Conservation (phyloP, 1,284 basidiomycete species). For the Rhodofomes roseus region DNA sequence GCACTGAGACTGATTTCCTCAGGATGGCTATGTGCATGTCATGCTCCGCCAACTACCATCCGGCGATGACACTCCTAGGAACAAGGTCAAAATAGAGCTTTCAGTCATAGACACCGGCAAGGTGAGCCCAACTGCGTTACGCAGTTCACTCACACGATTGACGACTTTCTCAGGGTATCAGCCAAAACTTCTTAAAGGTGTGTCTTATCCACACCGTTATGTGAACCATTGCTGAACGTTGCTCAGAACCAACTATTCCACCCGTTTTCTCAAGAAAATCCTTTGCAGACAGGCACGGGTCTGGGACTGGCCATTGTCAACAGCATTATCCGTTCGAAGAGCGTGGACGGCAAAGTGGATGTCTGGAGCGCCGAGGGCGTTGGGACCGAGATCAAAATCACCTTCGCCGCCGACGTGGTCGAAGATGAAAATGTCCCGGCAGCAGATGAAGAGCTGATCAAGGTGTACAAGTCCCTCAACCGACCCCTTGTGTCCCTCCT, state of each 20-base stretch:
- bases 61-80: slow-evolving; percentile 43
- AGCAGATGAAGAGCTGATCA: slow-evolving; percentile 42
- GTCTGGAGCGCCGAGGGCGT: slow-evolving; percentile 85
- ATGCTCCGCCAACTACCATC: slow-evolving; percentile 73
- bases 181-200: slow-evolving; percentile 83
- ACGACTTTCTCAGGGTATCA: slow-evolving; percentile 59
- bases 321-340: slow-evolving; percentile 85
- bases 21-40: slow-evolving; percentile 89
- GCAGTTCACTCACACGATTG: not conserved
- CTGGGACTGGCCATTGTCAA: slow-evolving; percentile 97
- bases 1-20: not conserved
- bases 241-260: slow-evolving; percentile 90
- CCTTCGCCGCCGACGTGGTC: slow-evolving; percentile 71
- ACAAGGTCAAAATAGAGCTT: slow-evolving; percentile 77
- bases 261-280: slow-evolving; percentile 94
- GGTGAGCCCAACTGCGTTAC: slow-evolving; percentile 36
- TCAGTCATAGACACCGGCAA: slow-evolving; percentile 90
- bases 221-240: slow-evolving; percentile 6
- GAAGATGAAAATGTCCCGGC: slow-evolving; percentile 39
- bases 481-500: slow-evolving; percentile 65
- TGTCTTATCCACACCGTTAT: slow-evolving; percentile 7
- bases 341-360: slow-evolving; percentile 85
- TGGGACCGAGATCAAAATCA: slow-evolving; percentile 92
- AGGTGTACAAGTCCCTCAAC: slow-evolving; percentile 39
- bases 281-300: slow-evolving; percentile 89